A percentile compares a stretch with the other conserved stretches of the same genome.
phyloP scores from a whole-genome alignment of 148 eudicot genomes.

The Silene conica region DNA sequence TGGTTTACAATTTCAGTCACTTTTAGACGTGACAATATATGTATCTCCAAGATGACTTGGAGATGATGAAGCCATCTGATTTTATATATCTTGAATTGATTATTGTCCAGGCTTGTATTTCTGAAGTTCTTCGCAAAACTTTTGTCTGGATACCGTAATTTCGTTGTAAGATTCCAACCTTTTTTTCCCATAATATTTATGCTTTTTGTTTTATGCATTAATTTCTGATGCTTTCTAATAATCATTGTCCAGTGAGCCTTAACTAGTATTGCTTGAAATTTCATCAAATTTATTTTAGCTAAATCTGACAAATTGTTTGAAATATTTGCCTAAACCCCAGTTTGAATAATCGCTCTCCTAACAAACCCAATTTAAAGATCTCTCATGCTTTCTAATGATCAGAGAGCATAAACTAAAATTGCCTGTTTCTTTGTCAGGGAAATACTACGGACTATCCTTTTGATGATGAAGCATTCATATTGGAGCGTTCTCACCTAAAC shows the following conservation, averaged over 20 bases:
- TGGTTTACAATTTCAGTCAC: background rate
- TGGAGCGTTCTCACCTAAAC: conserved; percentile 72
- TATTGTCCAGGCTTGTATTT: conserved; percentile 67
- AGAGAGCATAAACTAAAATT: background rate
- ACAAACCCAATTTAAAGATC: background rate
- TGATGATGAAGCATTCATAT: conserved; percentile 79
- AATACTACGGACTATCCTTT: conserved; percentile 66
- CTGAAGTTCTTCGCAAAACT: conserved; percentile 83
- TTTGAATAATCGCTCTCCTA: background rate
- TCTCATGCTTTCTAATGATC: background rate
- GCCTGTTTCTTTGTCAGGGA: conserved; percentile 42
- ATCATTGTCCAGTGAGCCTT: background rate
- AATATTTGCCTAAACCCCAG: too few relatives aligned
- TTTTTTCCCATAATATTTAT: background rate
- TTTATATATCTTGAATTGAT: background rate
- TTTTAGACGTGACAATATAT: background rate
- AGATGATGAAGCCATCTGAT: background rate
- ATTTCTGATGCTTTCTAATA: background rate
- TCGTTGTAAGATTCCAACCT: conserved; percentile 49
- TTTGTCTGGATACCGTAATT: conserved; percentile 88
- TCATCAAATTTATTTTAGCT: background rate
- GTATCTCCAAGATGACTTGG: background rate
- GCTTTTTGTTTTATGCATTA: background rate
- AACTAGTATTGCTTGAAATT: background rate
- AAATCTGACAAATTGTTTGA: background rate